Percentiles rank a stretch among this genome's conserved stretches.
These are phyloP conservation scores for Hymenoscyphus fraxineus DNA, from an alignment of 2,329 filamentous ascomycete genomes.

Conservation along the genomic window DNA sequence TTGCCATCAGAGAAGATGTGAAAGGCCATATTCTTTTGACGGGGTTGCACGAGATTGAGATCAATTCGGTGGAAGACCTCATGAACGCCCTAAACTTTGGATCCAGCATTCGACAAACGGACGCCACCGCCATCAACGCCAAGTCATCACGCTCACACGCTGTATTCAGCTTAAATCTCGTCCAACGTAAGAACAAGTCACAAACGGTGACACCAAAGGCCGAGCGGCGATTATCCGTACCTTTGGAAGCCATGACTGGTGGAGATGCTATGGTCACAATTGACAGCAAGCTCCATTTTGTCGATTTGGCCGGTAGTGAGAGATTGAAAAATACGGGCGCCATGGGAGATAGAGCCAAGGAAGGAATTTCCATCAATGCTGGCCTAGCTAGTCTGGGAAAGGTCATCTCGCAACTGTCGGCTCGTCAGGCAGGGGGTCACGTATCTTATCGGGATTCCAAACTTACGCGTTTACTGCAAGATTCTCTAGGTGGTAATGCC, in stretches of 20 bases:
- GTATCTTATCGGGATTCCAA: constrained; percentile 99
- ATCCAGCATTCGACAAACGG: constrained; percentile 90
- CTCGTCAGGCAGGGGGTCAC: constrained; percentile 78
- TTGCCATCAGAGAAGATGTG: constrained; percentile 90
- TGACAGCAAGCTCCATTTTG: constrained; percentile 98
- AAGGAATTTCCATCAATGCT: constrained; percentile 97
- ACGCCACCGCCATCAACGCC: constrained; percentile 94
- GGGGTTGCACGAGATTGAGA: constrained; percentile 79
- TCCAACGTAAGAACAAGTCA: constrained; percentile 71
- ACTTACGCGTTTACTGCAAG: constrained; percentile 88
- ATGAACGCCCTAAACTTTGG: constrained; percentile 87
- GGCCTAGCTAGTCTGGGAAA: constrained; percentile 93
- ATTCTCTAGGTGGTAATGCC: constrained; percentile 92
- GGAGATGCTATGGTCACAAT: constrained; percentile 73
- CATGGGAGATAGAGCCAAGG: constrained; percentile 87
- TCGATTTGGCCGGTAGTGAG: constrained; percentile 95
- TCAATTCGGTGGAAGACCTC: constrained; percentile 89
- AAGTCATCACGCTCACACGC: constrained; percentile 97
- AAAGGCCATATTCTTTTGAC: constrained; percentile 94
- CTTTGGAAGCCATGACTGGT: constrained; percentile 72
- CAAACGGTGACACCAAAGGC: constrained; percentile 47
- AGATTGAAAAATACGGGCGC: constrained; percentile 95
- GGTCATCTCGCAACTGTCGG: constrained; percentile 96
- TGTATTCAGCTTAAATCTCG: constrained; percentile 90
- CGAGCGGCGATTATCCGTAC: constrained; percentile 85